These are phyloP conservation scores for Pholiota conissans DNA, from an alignment of 768 basidiomycete species.

Conservation along the genomic window DNA sequence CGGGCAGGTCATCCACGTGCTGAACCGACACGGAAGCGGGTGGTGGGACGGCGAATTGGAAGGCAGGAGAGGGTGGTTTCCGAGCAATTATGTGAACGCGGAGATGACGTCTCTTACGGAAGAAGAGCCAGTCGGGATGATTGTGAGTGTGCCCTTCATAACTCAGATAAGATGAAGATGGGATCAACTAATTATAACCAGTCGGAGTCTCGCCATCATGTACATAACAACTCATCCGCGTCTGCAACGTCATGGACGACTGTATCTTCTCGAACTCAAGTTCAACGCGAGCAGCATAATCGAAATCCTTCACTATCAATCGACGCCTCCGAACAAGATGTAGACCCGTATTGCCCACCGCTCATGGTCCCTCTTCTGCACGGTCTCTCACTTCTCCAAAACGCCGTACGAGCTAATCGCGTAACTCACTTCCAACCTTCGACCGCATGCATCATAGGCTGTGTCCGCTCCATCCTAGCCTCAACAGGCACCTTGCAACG, in stretches of 20 bases:
- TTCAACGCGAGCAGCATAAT: slow-evolving; percentile 28
- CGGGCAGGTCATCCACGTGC: slow-evolving; percentile 90
- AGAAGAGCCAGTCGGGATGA: slow-evolving; percentile 50
- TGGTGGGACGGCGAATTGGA: slow-evolving; percentile 99
- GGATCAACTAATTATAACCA: slow-evolving; percentile 9
- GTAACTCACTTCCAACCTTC: slow-evolving; percentile 89
- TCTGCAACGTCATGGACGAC: slow-evolving; percentile 58
- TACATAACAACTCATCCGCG: slow-evolving; percentile 48
- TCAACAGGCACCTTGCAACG: slow-evolving; percentile 83
- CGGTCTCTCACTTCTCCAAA: slow-evolving; percentile 82
- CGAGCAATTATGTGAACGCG: slow-evolving; percentile 89
- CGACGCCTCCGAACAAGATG: slow-evolving; percentile 46
- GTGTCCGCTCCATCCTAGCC: slow-evolving; percentile 83
- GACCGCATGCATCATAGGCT: slow-evolving; percentile 92
- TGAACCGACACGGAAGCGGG: slow-evolving; percentile 82
- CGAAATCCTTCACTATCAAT: slow-evolving; percentile 43
- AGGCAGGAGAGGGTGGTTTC: slow-evolving; percentile 93
- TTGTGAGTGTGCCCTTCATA: slow-evolving; percentile 33
- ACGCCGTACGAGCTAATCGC: slow-evolving; percentile 77
- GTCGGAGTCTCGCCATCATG: slow-evolving; percentile 42
- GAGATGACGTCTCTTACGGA: slow-evolving; percentile 58
- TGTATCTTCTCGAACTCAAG: slow-evolving; percentile 35
- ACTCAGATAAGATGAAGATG: slow-evolving; percentile 7
- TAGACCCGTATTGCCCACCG: slow-evolving; percentile 68
- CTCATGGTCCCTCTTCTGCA: slow-evolving; percentile 85